These are phyloP conservation scores for Anthracocystis walkeri DNA, from an alignment of 1,284 basidiomycete species.

Conservation along the genomic window DNA sequence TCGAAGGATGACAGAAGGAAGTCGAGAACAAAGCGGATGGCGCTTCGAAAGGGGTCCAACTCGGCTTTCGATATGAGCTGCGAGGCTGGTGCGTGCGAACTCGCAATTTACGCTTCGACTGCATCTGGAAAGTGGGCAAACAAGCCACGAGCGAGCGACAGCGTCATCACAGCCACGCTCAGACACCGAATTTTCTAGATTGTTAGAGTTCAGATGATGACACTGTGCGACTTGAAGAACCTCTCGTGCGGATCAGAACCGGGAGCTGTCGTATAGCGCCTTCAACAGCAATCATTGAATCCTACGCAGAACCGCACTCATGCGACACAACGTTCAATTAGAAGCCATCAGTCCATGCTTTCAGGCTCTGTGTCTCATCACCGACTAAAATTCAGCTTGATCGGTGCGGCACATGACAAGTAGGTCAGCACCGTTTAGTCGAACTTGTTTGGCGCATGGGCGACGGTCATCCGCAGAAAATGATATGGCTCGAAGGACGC, in stretches of 20 bases:
- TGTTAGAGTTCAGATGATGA: neutral
- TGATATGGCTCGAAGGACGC: conserved; percentile 42
- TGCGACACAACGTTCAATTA: no score
- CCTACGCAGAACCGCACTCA: no score
- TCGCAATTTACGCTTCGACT: neutral
- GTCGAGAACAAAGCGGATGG: neutral
- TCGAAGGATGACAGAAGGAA: no score
- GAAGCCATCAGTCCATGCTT: no score
- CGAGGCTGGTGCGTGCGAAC: conserved; percentile 1
- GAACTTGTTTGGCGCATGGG: neutral
- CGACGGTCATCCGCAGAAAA: conserved; percentile 11
- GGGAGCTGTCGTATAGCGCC: no score
- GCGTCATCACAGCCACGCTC: no score
- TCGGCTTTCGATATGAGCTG: neutral
- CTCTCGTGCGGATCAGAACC: no score
- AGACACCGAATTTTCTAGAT: neutral
- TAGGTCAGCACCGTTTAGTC: neutral
- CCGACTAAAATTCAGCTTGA: no score
- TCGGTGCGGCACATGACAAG: neutral
- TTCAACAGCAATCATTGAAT: no score
- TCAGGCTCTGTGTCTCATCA: no score
- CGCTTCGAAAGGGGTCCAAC: conserved; percentile 9
- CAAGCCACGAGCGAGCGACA: no score
- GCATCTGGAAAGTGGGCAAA: neutral
- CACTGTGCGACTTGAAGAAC: no score